Base-by-base conservation (phyloP, 2,329 filamentous ascomycete species). In the Paramyrothecium sp. region DNA sequence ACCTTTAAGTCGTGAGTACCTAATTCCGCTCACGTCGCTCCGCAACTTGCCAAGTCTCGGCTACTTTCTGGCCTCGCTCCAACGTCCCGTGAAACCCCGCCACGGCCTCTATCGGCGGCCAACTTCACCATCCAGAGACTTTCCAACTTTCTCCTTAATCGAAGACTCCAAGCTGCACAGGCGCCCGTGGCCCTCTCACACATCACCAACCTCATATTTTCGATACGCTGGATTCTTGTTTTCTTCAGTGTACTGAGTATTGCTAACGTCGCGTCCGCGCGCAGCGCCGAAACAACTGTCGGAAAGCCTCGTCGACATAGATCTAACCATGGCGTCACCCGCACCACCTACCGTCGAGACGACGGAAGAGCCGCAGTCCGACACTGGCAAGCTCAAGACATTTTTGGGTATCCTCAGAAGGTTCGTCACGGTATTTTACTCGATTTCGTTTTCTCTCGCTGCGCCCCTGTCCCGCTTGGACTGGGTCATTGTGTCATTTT, bases 331-430 rank as follows among this genome's bases (percentile, higher is more conserved):
- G 75, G 71, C 75, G 70, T 72, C 74, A 64, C 71, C 74, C 63
- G 61, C 68, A 63, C 64, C 67, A 59, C 71, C 67, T 53, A 66
- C 61, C 56, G 67, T 66, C 60, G 72, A 71, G 38, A 60, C 71
- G 33, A 64, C 74, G 17, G 80, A 81, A 56, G 80, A 82, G 63
- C 62, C 70, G 22, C 80, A 81, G 63, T 92, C 91, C 77, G 93
- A 98, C 58, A 87, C 86, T 63, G 94, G 90, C 63, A 97, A 97
- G 81, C 80, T 98, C 69, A 90, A 87, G 76, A 96, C 91, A 1
- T 96, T 98, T 69, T 75, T 97, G 60, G 86, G 88, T 55, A 96
- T 97, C 65, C 77, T 98, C 69, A 89, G 89, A 76, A 96, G 90
- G 92, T 96, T 82, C 78, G 87, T 74, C 10, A 7, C 26, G n/a